A percentile compares a stretch with the other conserved stretches of the same genome.
phyloP scores from a whole-genome alignment of 2,329 filamentous ascomycete species.

The Penicillium glabrum region DNA sequence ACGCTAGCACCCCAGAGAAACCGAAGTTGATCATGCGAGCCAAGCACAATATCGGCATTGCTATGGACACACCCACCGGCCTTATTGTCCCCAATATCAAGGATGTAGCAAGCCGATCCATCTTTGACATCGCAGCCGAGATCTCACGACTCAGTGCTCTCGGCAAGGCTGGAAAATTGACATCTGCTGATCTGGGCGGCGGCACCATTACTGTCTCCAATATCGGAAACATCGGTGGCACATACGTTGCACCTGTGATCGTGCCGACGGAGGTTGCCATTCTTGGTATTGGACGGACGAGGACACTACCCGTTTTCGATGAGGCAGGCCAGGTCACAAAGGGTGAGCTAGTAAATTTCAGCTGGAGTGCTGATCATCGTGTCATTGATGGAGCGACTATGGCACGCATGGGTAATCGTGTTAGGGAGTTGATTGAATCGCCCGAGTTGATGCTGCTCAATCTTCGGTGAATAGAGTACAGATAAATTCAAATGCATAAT shows the following conservation, averaged over 20 bases:
- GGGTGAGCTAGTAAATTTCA: slow-evolving; percentile 83
- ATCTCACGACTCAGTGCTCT: slow-evolving; percentile 71
- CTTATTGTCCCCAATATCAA: slow-evolving; percentile 90
- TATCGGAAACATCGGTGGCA: slow-evolving; percentile 92
- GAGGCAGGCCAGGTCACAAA: slow-evolving; percentile 61
- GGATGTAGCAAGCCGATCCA: slow-evolving; percentile 73
- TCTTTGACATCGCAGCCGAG: slow-evolving; percentile 75
- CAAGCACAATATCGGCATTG: slow-evolving; percentile 92
- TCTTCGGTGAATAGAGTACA: slow-evolving; percentile 57
- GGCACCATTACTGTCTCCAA: slow-evolving; percentile 96
- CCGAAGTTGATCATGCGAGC: slow-evolving; percentile 75
- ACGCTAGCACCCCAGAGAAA: slow-evolving; percentile 61
- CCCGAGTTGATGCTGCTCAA: slow-evolving; percentile 85
- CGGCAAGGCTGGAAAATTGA: slow-evolving; percentile 72
- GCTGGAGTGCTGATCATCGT: slow-evolving; percentile 94
- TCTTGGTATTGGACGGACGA: slow-evolving; percentile 79
- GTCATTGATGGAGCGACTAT: slow-evolving; percentile 94
- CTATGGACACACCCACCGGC: slow-evolving; percentile 88
- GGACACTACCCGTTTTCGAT: slow-evolving; percentile 76
- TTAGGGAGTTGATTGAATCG: slow-evolving; percentile 75
- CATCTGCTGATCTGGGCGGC: slow-evolving; percentile 72
- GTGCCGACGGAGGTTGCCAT: slow-evolving; percentile 91
- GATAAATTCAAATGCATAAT: not conserved
- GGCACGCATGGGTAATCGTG: slow-evolving; percentile 82
- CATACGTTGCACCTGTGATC: slow-evolving; percentile 87